These are phyloP conservation scores for Trichoderma aggressivum DNA, from an alignment of 2,329 filamentous ascomycete species.

Conservation along the genomic window DNA sequence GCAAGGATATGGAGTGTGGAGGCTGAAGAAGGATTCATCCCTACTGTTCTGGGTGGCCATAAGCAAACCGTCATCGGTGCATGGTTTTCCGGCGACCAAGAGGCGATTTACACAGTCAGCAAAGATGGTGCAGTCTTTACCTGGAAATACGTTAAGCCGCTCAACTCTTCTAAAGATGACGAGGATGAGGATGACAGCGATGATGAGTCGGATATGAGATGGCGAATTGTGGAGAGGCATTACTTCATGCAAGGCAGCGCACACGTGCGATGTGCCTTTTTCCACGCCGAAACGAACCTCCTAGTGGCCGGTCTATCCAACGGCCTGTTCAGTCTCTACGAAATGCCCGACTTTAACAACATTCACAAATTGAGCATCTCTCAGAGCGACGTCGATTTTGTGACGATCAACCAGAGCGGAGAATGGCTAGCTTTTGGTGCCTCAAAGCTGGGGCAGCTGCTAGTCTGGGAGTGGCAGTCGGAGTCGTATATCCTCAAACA, in stretches of 20 bases:
- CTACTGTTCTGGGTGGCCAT: constrained; percentile 87
- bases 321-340: constrained; percentile 89
- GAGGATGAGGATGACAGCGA: constrained; percentile 53
- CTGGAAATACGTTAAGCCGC: constrained; percentile 77
- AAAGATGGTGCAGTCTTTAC: constrained; percentile 95
- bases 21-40: constrained; percentile 79
- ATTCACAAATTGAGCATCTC: constrained; percentile 93
- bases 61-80: constrained; percentile 86
- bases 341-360: constrained; percentile 91
- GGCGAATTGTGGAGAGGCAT: constrained; percentile 87
- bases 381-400: constrained; percentile 92
- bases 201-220: constrained; percentile 66
- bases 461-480: constrained; percentile 99
- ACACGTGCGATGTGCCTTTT: constrained; percentile 84
- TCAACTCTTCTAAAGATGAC: constrained; percentile 52
- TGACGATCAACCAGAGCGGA: constrained; percentile 88
- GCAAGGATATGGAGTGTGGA: constrained; percentile 93
- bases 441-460: constrained; percentile 88
- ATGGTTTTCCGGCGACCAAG: constrained; percentile 95
- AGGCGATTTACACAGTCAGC: constrained; percentile 92
- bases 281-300: constrained; percentile 82
- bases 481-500: constrained; percentile 99
- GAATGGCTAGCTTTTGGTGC: constrained; percentile 98
- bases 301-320: constrained; percentile 96
- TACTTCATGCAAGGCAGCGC: constrained; percentile 93